Evolutionary conservation across 805 yeast species (phyloP).

Genomic region (Hanseniaspora thailandica): DNA sequence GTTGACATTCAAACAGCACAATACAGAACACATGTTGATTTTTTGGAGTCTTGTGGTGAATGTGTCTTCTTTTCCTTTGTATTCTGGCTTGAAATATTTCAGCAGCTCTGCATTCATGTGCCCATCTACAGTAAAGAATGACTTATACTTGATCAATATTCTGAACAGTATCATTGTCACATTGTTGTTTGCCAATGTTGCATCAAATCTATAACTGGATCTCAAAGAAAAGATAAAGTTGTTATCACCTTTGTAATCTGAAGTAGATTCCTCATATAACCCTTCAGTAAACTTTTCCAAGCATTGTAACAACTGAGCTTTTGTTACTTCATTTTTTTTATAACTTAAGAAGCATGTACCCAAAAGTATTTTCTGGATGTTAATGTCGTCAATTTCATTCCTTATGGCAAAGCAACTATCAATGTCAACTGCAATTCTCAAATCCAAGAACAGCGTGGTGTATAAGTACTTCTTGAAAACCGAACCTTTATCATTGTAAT

Average conservation of each 20-base stretch:
- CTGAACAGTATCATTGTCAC: neutral
- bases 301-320: neutral
- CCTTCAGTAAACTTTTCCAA: neutral
- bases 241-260: neutral
- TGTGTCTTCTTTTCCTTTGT: neutral
- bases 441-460: neutral
- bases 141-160: neutral
- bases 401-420: neutral
- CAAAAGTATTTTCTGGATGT: neutral
- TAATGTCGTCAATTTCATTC: neutral
- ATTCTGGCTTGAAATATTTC: neutral
- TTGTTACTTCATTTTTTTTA: neutral
- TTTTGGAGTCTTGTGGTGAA: neutral
- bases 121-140: neutral
- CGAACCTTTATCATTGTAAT: neutral
- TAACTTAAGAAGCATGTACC: neutral
- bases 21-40: conserved; percentile 8
- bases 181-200: neutral
- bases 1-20: neutral
- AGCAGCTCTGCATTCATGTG: neutral
- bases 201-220: neutral
- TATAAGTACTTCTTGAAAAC: neutral
- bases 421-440: neutral
- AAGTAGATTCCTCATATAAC: neutral
- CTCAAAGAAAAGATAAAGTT: conserved; percentile 4